Base-by-base conservation (phyloP, 257 asterid species). In the Jacaranda copaia region DNA sequence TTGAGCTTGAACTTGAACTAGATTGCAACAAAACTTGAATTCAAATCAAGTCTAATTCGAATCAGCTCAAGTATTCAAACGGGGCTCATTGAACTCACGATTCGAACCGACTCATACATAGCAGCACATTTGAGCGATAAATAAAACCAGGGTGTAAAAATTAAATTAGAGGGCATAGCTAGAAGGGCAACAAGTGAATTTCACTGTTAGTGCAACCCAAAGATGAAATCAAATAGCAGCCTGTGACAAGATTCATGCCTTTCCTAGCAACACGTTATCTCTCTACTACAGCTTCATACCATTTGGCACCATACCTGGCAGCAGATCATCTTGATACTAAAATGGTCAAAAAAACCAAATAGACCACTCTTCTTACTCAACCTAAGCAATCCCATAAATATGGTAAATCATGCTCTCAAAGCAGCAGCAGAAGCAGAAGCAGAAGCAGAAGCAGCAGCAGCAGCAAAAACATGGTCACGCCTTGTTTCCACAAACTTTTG, bases 401-500 rank as follows among this genome's bases (percentile, higher is more conserved):
- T 13, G 43, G 49, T n/a, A 40, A 42, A 45, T 84, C 68, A 86
- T 40, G 75, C 80, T 39, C 46, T 72, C 72, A 75, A 75, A 70
- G 91, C 90, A 70, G 81, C 32, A 25, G 32, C 32, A 25, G 61
- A 72, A 15, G 83, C 80, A 58, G 81, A 43, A 63, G 84, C 79
- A 76, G n/a, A 75, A 70, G 91, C 90, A 70, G 81, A 75, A 70
- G 91, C 90, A 70, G 81, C 32, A 25, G 32, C 32, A 25, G 61
- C 73, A 15, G 83, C 80, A 58, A 82, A 43, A 63, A 85, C 79
- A 76, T 75, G 75, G 35, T 79, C 81, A 0, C 90, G 97, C 78
- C 99, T 89, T 38, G 71, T 77, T 67, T 79, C 85, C 73, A 95
- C 82, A 79, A 89, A 93, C 39, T 81, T 84, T 55, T 80, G 82